Evolutionary conservation across 352 stramenopile species (phyloP), one percentile per base, ranked within the genome.

Genomic region (Phytophthora fragariaefolia): DNA sequence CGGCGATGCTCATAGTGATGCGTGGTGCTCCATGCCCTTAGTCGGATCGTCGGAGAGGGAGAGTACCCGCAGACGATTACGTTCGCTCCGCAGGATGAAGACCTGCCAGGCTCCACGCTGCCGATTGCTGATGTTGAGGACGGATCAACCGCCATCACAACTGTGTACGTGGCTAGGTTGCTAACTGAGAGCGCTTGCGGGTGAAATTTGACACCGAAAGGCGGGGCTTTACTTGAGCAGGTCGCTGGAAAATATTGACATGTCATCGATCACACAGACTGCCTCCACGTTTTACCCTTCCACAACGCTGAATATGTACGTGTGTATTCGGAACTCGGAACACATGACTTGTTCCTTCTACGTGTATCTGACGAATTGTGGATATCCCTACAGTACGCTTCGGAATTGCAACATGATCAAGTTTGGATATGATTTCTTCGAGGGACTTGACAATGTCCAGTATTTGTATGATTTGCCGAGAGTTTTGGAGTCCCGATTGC

Each of bases 361-460:
- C n/a, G n/a, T n/a, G n/a, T n/a, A n/a, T n/a, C n/a, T n/a, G n/a
- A n/a, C n/a, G n/a, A n/a, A n/a, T 13, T 66, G 20, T 48, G n/a
- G 20, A 10, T 58, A 15, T 56, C 5, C 6, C 10, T 27, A 12
- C 38, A 83, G 74, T 8, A 80, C 69, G 10, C 58, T 86, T 50
- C 67, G 69, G 47, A 86, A 78, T 36, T 83, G 72, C 67, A 83
- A 79, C 32, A 72, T 86, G 50, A 69, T 58, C 20, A 74, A 69
- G 56, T 74, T 82, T 30, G 65, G 63, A 18, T 74, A 71, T 43
- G 20, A 73, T n/a, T 80, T 86, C 45, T 63, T 79, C 23, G 24
- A 49, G 9, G 58, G 46, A 7, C 61, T 74, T 4, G 47, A 70
- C 13, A 65, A 43, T 20, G 43, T 84, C 4, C 27, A 59, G 17